Evolutionary conservation across 192 early-diverging fungal species (phyloP).

Genomic region (Rhizoclosmatium globosum): DNA sequence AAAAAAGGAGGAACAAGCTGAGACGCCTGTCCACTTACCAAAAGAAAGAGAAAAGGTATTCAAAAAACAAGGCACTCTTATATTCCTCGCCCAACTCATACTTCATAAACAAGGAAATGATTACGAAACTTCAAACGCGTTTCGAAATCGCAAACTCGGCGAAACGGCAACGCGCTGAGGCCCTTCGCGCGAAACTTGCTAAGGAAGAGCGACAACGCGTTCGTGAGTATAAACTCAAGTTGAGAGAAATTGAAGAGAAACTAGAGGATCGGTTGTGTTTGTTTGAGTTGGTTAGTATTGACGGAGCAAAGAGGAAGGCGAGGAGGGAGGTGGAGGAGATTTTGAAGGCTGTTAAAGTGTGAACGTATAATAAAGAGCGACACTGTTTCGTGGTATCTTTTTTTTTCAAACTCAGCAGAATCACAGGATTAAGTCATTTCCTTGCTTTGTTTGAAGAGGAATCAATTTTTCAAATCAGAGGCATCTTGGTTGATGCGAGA

Average conservation of each 20-base stretch:
- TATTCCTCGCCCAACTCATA: neutral
- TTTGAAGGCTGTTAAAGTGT: constrained; percentile 8
- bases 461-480: too few species aligned
- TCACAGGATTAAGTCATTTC: too few species aligned
- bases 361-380: too few species aligned
- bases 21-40: neutral
- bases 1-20: neutral
- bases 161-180: neutral
- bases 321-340: constrained; percentile 19
- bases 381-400: too few species aligned
- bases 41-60: constrained; percentile 16
- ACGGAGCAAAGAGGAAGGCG: constrained; percentile 31
- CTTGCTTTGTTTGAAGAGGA: too few species aligned
- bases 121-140: constrained; percentile 29
- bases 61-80: neutral
- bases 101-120: constrained; percentile 12
- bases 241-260: constrained; percentile 15
- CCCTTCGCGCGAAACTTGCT: neutral
- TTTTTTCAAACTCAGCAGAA: too few species aligned
- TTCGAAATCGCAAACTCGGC: neutral
- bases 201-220: neutral
- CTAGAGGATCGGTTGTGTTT: constrained; percentile 37
- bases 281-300: constrained; percentile 28
- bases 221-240: constrained; percentile 21
- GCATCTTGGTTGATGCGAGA: too few species aligned